Conservation (phyloP, 768 basidiomycete genomes). For the Tricholoma sp. region DNA sequence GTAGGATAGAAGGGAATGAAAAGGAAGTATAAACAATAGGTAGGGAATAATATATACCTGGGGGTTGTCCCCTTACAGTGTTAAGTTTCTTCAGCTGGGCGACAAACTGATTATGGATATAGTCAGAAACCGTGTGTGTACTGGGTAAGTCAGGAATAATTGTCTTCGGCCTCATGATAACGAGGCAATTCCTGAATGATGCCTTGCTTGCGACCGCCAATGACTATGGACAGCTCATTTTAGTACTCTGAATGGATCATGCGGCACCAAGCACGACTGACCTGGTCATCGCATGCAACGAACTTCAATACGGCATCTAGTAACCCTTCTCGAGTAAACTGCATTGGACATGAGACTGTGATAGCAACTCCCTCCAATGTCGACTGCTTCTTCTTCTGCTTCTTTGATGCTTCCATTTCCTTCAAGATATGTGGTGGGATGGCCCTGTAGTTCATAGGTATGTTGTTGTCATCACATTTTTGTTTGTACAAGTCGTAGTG, state of each 20-base stretch:
- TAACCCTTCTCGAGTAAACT: constrained; percentile 7
- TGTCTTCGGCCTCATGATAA: constrained; percentile 5
- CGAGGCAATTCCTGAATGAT: too few species aligned
- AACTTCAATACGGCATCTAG: constrained; percentile 7
- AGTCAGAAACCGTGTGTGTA: constrained; percentile 9
- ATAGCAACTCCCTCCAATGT: neutral
- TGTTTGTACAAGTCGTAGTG: neutral
- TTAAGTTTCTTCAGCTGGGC: neutral
- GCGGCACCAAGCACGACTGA: neutral
- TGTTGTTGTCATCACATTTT: neutral
- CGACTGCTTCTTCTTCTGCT: neutral
- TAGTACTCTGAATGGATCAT: neutral
- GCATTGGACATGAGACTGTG: neutral
- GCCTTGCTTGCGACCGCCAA: neutral
- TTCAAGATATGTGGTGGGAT: neutral
- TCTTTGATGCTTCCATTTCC: neutral
- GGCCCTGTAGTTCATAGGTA: neutral
- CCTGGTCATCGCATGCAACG: constrained; percentile 13
- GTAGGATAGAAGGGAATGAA: too few species aligned
- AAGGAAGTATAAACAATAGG: too few species aligned
- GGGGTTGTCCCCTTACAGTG: too few species aligned
- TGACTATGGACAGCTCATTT: neutral
- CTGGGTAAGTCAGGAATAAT: constrained; percentile 1
- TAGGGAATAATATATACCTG: too few species aligned
- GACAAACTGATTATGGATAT: constrained; percentile 15